A percentile compares a stretch with the other conserved stretches of the same genome.
phyloP scores from a whole-genome alignment of 2,329 filamentous ascomycete species.

The Phialocephala sp. region DNA sequence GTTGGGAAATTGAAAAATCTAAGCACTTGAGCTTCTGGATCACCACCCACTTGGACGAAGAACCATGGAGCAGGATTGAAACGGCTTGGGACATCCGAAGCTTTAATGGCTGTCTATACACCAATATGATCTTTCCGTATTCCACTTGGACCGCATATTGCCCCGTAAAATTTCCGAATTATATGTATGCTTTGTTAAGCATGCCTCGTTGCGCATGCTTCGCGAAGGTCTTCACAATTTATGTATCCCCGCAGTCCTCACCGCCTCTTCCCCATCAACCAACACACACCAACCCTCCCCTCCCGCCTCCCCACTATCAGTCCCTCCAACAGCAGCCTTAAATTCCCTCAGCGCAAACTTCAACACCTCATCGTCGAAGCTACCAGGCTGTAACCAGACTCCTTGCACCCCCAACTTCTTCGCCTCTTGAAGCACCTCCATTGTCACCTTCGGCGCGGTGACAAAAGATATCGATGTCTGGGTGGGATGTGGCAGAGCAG shows the following conservation, averaged over 20 bases:
- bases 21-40: background rate
- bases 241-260: conserved; percentile 46
- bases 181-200: too few species aligned
- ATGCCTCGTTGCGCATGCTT: background rate
- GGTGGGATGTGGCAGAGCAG: conserved; percentile 66
- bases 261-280: conserved; percentile 76
- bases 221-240: background rate
- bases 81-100: background rate
- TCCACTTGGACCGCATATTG: background rate
- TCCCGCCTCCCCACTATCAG: background rate
- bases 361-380: conserved; percentile 78
- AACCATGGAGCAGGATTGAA: background rate
- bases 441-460: conserved; percentile 81
- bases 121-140: background rate
- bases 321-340: conserved; percentile 64
- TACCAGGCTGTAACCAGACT: conserved; percentile 91
- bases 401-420: conserved; percentile 73
- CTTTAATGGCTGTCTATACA: background rate
- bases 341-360: conserved; percentile 73
- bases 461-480: conserved; percentile 84
- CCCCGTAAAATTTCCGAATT: too few species aligned
- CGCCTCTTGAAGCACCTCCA: conserved; percentile 71
- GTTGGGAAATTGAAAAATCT: background rate
- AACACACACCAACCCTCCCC: conserved; percentile 84
- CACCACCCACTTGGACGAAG: background rate